Evolutionary conservation across 192 early-diverging fungal genomes (phyloP), one percentile per base, ranked within the genome.

Genomic region (Phlyctochytrium bullatum): DNA sequence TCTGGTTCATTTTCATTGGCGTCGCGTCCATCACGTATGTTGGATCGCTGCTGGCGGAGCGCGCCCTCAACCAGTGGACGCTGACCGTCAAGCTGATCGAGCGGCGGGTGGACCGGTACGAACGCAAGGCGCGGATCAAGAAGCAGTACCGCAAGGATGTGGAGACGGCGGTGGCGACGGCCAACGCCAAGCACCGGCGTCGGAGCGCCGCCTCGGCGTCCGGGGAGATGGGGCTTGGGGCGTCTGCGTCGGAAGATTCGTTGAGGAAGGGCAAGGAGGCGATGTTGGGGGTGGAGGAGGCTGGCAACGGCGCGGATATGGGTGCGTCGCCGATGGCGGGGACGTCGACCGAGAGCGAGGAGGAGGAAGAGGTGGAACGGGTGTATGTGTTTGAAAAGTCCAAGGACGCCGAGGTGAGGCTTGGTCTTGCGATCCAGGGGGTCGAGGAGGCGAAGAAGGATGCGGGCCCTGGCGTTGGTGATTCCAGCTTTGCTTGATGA

Each of bases 51-150:
- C 1, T 82, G 2, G 52, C 75, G 4, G 82, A 84, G 61, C 70
- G 71, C 10, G 75, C 78, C 14, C 24, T 82, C 35, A 71, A 84
- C 52, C 77, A 82, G 65, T 84, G 82, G 82, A 76, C 69, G 3
- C 60, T 84, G 2, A 64, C 63, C n/a, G 72, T 77, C 29, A 65
- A 63, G 27, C 59, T 62, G 34, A 84, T 84, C 64, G 76, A 73
- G 59, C 63, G 73, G n/a, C 70, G 82, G 3, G 73, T 84, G 40
- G 82, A 76, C 28, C 70, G 82, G 34, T 84, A 84, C 62, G 82
- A 82, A 68, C 50, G 65, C 25, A 84, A 84, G 40, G 82, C 80
- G 20, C 31, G 59, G 52, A 34, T 77, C 36, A 84, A 84, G 73
- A 66, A 73, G 50, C 30, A 67, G 40, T 79, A 74, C 33, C 20